phyloP scores from a whole-genome alignment of 805 yeast species.

The Metschnikowia bowlesiae region DNA sequence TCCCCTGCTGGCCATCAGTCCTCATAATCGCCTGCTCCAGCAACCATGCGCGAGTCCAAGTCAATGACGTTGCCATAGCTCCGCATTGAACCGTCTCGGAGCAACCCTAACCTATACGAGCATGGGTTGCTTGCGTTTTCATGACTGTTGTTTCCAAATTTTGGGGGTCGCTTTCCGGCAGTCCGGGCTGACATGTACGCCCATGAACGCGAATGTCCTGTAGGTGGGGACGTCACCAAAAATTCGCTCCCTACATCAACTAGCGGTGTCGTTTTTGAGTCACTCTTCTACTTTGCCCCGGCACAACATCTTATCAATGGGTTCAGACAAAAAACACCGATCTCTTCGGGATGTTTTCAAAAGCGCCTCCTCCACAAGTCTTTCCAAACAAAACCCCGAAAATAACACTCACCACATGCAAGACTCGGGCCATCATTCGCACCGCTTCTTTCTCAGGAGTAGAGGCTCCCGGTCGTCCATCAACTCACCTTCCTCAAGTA shows the following conservation, averaged over 20 bases:
- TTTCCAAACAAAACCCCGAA: slow-evolving; percentile 4
- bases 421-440: slow-evolving; percentile 12
- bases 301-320: slow-evolving; percentile 5
- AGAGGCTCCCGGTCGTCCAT: slow-evolving; percentile 21
- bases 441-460: slow-evolving; percentile 23
- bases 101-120: neutral
- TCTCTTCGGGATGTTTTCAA: slow-evolving; percentile 13
- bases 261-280: neutral
- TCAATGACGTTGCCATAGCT: neutral
- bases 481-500: slow-evolving; percentile 25
- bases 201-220: slow-evolving; percentile 2
- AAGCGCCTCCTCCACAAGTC: slow-evolving; percentile 8
- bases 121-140: neutral
- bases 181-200: neutral
- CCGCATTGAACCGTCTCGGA: neutral
- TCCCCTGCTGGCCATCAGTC: neutral
- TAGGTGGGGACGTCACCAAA: slow-evolving; percentile 1
- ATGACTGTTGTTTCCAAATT: neutral
- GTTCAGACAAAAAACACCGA: slow-evolving; percentile 10
- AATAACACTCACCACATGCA: slow-evolving; percentile 1
- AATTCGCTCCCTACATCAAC: slow-evolving; percentile 1
- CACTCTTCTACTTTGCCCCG: neutral
- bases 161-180: neutral
- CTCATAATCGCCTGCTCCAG: neutral
- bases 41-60: neutral